Base-by-base conservation (phyloP, 345 rosid species). In the Hevea brasiliensis region DNA sequence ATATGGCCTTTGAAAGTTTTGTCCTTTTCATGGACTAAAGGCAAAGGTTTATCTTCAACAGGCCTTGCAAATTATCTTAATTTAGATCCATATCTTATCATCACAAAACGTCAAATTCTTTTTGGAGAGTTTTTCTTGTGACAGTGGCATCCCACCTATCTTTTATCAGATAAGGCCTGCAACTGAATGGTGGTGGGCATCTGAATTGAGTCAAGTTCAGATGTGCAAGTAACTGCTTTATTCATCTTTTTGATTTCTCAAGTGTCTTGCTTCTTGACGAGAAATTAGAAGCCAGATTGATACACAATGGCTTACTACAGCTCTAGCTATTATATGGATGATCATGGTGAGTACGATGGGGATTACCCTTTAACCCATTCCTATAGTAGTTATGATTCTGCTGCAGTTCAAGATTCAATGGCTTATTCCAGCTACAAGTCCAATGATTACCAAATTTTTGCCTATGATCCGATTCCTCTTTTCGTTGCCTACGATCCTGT, bases 401-500 rank as follows among this genome's bases (percentile, higher is more conserved):
- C 51, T 59, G 63, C 71, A 21, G 58, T 53, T 35, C 71, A 74
- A 40, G 71, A 69, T 51, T 32, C 73, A 24, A 6, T 53, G 35
- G 17, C 29, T 53, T 40, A 61, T 62, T 70, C 70, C 41, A 42
- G 55, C 58, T 59, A 72, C 51, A 68, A 70, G 42, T 68, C 29
- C 37, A 27, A 66, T 47, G 68, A 74, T 20, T 68, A 32, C 4
- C 37, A 32, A 4, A 32, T 32, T 32, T 32, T 32, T 32, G 37
- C 37, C 2, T 32, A 32, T 32, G 37, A 32, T 32, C 37, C 76
- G 37, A 32, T 72, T 54, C 40, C 47, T 15, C 35, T 62, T 77
- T 71, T 61, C 27, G 62, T 48, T 56, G 55, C 58, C 35, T 72
- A 45, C 57, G 62, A 82, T 72, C 56, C 72, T 15, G 61, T 65